Evolutionary conservation across 495 filamentous ascomycete species (phyloP).

Genomic region (Cercophora scortea): DNA sequence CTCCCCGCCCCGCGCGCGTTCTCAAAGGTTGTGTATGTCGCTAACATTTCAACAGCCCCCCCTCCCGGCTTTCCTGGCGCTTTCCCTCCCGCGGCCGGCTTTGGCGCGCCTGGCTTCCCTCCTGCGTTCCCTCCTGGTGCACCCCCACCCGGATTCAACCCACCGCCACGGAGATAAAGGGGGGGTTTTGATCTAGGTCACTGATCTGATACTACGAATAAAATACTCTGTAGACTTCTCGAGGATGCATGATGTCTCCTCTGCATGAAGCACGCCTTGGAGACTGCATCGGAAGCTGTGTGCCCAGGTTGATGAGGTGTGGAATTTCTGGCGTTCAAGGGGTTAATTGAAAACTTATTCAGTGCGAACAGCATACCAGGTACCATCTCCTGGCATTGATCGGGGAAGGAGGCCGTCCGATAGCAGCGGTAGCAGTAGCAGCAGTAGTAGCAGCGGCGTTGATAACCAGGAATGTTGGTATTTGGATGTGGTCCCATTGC

Average conservation of each 20-base stretch:
- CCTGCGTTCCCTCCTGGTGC: slow-evolving; percentile 42
- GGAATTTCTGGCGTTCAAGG: slow-evolving; percentile 19
- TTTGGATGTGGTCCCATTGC: no score
- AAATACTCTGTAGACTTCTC: slow-evolving; percentile 2
- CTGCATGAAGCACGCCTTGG: slow-evolving; percentile 1
- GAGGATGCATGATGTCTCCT: not conserved
- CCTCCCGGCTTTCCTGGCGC: slow-evolving; percentile 54
- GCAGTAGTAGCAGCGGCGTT: no score
- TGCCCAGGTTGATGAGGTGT: slow-evolving; percentile 12
- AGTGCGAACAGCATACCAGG: no score
- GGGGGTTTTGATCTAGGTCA: slow-evolving; percentile 9
- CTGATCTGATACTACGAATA: slow-evolving; percentile 1
- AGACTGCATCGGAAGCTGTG: not conserved
- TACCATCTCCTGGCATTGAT: no score
- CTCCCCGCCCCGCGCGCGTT: not conserved
- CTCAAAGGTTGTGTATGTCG: not conserved
- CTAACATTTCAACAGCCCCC: slow-evolving; percentile 35
- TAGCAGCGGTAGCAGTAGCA: no score
- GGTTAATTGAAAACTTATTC: slow-evolving; percentile 5
- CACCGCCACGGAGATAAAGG: slow-evolving; percentile 55
- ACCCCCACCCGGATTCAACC: slow-evolving; percentile 60
- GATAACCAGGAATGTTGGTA: no score
- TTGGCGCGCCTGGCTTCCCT: slow-evolving; percentile 41
- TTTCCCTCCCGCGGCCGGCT: slow-evolving; percentile 37
- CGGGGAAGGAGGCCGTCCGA: no score